Conservation (phyloP, 305 asterid species). For the Solanum hybrid region DNA sequence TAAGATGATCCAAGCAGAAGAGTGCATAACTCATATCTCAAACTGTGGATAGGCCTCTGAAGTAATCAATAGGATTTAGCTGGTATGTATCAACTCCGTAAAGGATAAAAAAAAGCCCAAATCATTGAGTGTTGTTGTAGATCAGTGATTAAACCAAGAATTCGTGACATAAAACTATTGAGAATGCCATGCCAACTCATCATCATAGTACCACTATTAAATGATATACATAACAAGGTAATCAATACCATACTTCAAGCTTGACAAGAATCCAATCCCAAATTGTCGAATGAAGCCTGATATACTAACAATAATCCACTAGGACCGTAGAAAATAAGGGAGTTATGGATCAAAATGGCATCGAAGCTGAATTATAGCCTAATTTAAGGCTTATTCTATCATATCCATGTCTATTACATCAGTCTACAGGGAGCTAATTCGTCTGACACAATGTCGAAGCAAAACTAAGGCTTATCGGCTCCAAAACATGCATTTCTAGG, state of each 20-base stretch:
- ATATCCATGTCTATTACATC: not conserved
- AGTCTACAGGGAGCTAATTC: not conserved
- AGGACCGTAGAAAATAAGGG: not conserved
- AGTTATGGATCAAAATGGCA: not conserved
- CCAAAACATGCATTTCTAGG: not conserved
- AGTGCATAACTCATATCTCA: not conserved
- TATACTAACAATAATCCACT: not conserved
- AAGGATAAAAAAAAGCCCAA: not conserved
- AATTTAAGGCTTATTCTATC: not conserved
- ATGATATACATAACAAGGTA: not conserved
- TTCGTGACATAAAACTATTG: not conserved
- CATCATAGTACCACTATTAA: not conserved
- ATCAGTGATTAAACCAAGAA: too few relatives aligned
- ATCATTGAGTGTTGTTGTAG: not conserved
- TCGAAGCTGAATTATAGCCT: not conserved
- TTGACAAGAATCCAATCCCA: not conserved
- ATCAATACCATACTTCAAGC: not conserved
- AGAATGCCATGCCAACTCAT: not conserved
- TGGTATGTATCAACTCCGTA: not conserved
- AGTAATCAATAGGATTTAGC: too few relatives aligned
- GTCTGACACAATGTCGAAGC: not conserved
- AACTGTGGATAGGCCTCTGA: not conserved
- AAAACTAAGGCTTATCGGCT: not conserved
- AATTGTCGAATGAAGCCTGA: not conserved
- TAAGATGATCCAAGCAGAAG: not conserved